phyloP scores from a whole-genome alignment of 495 filamentous ascomycete species.

The Evernia prunastri region DNA sequence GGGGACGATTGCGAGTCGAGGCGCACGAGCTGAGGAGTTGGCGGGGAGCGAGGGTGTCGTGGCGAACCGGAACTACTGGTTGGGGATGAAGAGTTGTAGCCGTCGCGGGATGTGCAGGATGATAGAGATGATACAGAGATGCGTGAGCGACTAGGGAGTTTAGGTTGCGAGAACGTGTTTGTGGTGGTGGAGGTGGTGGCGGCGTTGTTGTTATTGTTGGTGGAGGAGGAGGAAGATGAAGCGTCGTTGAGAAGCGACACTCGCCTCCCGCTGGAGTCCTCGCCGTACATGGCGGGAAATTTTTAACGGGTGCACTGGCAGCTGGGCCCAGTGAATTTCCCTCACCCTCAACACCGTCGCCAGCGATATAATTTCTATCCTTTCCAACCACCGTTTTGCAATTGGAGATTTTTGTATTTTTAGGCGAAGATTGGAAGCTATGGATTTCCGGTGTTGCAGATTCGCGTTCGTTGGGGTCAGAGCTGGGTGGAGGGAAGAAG shows the following conservation, averaged over 20 bases:
- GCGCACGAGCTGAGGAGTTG: slow-evolving; percentile 33
- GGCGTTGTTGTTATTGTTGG: slow-evolving; percentile 10
- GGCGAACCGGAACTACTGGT: slow-evolving; percentile 23
- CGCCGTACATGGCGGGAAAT: slow-evolving; percentile 26
- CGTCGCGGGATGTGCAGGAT: slow-evolving; percentile 16
- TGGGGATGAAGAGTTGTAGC: slow-evolving; percentile 16
- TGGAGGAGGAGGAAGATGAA: slow-evolving; percentile 15
- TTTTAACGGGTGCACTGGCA: neutral
- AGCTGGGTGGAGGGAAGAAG: neutral
- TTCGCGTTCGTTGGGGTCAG: neutral
- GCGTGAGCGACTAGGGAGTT: slow-evolving; percentile 14
- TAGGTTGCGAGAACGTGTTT: slow-evolving; percentile 7
- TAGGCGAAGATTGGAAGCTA: neutral
- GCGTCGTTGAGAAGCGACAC: slow-evolving; percentile 29
- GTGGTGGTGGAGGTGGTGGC: slow-evolving; percentile 11
- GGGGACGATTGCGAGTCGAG: slow-evolving; percentile 33
- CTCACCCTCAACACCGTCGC: neutral
- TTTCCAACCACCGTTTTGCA: neutral
- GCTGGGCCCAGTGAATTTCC: neutral
- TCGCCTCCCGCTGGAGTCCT: slow-evolving; percentile 28
- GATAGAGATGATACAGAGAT: slow-evolving; percentile 16
- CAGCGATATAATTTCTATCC: neutral
- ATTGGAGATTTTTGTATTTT: neutral
- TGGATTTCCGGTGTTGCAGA: neutral
- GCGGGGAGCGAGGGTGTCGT: slow-evolving; percentile 26